These are phyloP conservation scores for Syncephalastrum sp. DNA, from an alignment of 371 early-diverging fungal species.

Conservation along the genomic window DNA sequence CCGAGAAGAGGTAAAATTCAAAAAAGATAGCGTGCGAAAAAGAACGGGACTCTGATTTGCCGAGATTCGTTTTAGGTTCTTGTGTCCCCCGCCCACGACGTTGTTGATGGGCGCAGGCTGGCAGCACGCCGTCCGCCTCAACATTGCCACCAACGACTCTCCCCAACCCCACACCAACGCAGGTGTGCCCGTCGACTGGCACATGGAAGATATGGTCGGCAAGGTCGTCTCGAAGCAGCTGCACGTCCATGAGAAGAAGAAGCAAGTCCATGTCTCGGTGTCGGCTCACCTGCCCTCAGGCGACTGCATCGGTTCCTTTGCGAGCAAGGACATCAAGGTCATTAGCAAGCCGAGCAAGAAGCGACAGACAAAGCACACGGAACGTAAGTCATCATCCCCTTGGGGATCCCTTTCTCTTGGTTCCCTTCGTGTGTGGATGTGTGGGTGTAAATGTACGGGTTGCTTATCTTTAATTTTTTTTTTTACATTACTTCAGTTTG, in stretches of 20 bases:
- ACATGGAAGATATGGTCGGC: conserved; percentile 34
- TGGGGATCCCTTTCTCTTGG: background rate
- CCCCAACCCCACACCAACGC: conserved; percentile 18
- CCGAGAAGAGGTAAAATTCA: conserved; percentile 59
- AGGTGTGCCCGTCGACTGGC: conserved; percentile 13
- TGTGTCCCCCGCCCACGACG: conserved; percentile 74
- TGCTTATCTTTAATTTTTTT: background rate
- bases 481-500: conserved; percentile 32
- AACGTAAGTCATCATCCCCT: conserved; percentile 6
- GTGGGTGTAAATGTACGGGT: background rate
- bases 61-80: conserved; percentile 34
- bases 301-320: conserved; percentile 59
- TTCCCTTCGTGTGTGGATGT: background rate
- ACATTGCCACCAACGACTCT: conserved; percentile 5
- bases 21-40: conserved; percentile 13
- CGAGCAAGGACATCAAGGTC: conserved; percentile 69
- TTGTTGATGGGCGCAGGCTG: conserved; percentile 66
- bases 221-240: conserved; percentile 74
- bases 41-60: conserved; percentile 14
- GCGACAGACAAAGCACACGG: conserved; percentile 43
- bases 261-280: conserved; percentile 65
- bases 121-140: conserved; percentile 8
- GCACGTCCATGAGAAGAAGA: conserved; percentile 74
- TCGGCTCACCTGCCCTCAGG: conserved; percentile 58
- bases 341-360: conserved; percentile 83